These are phyloP conservation scores for Solanum hybrid DNA, from an alignment of 305 asterid genomes.

Conservation along the genomic window DNA sequence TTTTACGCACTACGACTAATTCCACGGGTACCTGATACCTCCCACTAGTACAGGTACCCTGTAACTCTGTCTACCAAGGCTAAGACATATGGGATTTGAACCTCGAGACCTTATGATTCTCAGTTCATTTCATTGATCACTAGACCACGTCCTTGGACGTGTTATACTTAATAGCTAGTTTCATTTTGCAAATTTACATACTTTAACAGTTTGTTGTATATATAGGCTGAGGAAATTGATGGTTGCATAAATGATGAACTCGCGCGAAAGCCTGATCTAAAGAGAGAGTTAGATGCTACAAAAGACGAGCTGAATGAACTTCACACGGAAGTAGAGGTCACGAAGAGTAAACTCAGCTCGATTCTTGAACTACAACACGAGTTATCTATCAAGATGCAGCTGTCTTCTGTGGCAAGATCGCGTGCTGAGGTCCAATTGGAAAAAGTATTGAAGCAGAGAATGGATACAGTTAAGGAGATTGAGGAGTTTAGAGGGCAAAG, in stretches of 20 bases:
- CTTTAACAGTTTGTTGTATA: neutral
- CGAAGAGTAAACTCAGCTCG: constrained; percentile 33
- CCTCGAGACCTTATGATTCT: neutral
- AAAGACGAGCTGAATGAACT: constrained; percentile 38
- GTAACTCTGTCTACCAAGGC: neutral
- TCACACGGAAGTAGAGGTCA: constrained; percentile 35
- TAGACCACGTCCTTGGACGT: neutral
- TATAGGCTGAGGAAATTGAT: constrained; percentile 41
- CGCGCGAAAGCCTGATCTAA: constrained; percentile 22
- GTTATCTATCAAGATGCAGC: constrained; percentile 40
- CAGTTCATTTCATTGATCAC: neutral
- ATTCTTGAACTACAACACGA: constrained; percentile 43
- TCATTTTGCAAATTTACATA: neutral
- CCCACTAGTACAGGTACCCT: accelerated
- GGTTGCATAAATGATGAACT: constrained; percentile 25
- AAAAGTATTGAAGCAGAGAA: constrained; percentile 30
- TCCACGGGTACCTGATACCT: neutral
- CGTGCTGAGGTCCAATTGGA: constrained; percentile 39
- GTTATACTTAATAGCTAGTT: neutral
- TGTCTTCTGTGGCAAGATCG: constrained; percentile 37
- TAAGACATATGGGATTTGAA: neutral
- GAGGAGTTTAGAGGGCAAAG: constrained; percentile 45
- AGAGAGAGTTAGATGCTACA: constrained; percentile 26
- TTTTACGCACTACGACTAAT: neutral
- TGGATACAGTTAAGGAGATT: constrained; percentile 39